Evolutionary conservation across 2,329 filamentous ascomycete species (phyloP).

Genomic region (Cladosporium sp.): DNA sequence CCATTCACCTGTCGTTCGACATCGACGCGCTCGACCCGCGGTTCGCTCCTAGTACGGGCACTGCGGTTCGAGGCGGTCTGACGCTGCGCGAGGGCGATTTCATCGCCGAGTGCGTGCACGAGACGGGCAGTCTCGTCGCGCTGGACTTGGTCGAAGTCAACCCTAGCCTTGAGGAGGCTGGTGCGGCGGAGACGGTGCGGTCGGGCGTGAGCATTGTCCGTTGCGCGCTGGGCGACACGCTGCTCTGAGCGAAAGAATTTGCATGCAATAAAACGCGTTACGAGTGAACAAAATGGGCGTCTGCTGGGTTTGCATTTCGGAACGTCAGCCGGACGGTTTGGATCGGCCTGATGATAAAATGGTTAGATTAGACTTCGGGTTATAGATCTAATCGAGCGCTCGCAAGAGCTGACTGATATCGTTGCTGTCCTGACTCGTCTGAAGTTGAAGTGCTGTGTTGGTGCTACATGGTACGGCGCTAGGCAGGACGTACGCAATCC

Average conservation of each 20-base stretch:
- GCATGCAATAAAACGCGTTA: not conserved
- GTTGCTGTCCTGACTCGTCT: no score
- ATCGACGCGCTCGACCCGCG: slow-evolving; percentile 93
- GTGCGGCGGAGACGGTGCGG: slow-evolving; percentile 77
- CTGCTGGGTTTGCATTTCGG: no score
- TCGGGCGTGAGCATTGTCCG: slow-evolving; percentile 87
- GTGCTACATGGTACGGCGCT: no score
- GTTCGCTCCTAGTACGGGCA: slow-evolving; percentile 94
- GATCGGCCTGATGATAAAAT: not conserved
- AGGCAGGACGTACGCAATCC: no score
- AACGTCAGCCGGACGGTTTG: not conserved
- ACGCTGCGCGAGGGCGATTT: slow-evolving; percentile 94
- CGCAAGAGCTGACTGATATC: not conserved
- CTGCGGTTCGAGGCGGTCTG: slow-evolving; percentile 85
- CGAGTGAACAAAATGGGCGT: not conserved
- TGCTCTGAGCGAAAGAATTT: slow-evolving; percentile 50
- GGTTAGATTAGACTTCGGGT: not conserved
- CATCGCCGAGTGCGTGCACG: slow-evolving; percentile 68
- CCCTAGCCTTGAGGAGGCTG: slow-evolving; percentile 45
- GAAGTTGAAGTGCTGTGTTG: no score
- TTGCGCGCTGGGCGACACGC: slow-evolving; percentile 84
- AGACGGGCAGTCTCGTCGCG: slow-evolving; percentile 51
- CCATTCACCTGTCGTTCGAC: slow-evolving; percentile 95
- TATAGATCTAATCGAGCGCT: not conserved
- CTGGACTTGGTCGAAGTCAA: slow-evolving; percentile 53